Percentiles rank a stretch among this genome's conserved stretches.
These are phyloP conservation scores for Penicillium samsonianum DNA, from an alignment of 495 filamentous ascomycete genomes.

Conservation along the genomic window DNA sequence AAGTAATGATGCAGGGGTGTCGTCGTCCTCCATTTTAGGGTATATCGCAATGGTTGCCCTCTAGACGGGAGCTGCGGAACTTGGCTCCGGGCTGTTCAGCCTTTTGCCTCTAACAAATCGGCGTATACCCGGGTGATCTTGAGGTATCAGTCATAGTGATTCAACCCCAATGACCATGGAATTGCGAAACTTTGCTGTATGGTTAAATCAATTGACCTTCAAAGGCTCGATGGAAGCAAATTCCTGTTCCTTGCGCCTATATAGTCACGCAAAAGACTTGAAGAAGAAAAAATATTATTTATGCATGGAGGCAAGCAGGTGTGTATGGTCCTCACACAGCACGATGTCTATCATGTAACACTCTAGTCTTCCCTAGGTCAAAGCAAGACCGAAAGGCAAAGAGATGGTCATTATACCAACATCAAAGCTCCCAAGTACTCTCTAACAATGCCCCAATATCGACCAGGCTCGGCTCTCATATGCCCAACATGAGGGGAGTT, in stretches of 20 bases:
- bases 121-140: not conserved
- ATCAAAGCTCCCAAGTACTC: constrained; percentile 22
- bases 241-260: not conserved
- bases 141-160: constrained; percentile 7
- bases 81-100: constrained; percentile 19
- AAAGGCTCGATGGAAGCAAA: not conserved
- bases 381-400: not conserved
- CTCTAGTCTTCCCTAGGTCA: not conserved
- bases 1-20: constrained; percentile 27
- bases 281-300: not conserved
- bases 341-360: not conserved
- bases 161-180: constrained; percentile 1
- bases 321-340: not conserved
- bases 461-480: constrained; percentile 42
- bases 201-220: not conserved
- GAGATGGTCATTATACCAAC: not conserved
- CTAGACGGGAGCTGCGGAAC: constrained; percentile 18
- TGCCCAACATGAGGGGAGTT: constrained; percentile 47
- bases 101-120: constrained; percentile 15
- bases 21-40: constrained; percentile 11
- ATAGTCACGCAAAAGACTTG: not conserved
- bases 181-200: not conserved
- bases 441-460: constrained; percentile 47
- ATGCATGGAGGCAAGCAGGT: not conserved
- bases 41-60: not conserved